phyloP scores from a whole-genome alignment of 345 rosid species.

The Melastoma malabathricum region DNA sequence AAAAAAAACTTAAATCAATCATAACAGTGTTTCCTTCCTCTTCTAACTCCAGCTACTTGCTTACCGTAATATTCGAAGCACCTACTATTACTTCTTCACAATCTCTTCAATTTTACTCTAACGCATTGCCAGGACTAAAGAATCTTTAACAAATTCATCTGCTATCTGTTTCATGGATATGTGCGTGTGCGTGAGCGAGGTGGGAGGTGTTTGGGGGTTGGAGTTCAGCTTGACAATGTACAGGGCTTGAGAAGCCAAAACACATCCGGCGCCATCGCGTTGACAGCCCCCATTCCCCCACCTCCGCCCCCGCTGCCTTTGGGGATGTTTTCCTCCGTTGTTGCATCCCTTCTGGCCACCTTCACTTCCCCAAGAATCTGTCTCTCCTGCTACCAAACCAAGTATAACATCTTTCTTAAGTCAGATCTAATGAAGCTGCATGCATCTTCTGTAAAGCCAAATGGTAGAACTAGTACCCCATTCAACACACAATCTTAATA shows the following conservation, averaged over 20 bases:
- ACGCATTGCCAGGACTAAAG: too few species aligned
- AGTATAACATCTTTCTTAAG: neutral
- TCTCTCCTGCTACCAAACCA: constrained; percentile 31
- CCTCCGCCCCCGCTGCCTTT: constrained; percentile 13
- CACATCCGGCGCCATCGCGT: constrained; percentile 46
- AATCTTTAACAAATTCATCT: too few species aligned
- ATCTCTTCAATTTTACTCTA: too few species aligned
- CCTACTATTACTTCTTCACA: too few species aligned
- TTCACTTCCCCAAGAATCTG: constrained; percentile 39
- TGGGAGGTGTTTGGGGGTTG: neutral
- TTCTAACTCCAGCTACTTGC: too few species aligned
- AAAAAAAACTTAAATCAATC: too few species aligned
- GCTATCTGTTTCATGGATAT: too few species aligned
- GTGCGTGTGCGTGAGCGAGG: too few species aligned
- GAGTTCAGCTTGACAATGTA: constrained; percentile 25
- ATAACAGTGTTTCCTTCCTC: too few species aligned
- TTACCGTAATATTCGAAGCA: too few species aligned
- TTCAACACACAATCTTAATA: too few species aligned
- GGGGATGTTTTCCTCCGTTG: constrained; percentile 18
- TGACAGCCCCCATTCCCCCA: constrained; percentile 26
- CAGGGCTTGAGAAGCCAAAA: constrained; percentile 97
- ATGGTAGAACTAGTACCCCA: neutral
- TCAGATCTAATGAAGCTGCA: neutral
- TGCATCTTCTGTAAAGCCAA: neutral
- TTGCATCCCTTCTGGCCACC: constrained; percentile 25